Evolutionary conservation across 2,329 filamentous ascomycete species (phyloP).

Genomic region (Arachnopeziza araneosa): DNA sequence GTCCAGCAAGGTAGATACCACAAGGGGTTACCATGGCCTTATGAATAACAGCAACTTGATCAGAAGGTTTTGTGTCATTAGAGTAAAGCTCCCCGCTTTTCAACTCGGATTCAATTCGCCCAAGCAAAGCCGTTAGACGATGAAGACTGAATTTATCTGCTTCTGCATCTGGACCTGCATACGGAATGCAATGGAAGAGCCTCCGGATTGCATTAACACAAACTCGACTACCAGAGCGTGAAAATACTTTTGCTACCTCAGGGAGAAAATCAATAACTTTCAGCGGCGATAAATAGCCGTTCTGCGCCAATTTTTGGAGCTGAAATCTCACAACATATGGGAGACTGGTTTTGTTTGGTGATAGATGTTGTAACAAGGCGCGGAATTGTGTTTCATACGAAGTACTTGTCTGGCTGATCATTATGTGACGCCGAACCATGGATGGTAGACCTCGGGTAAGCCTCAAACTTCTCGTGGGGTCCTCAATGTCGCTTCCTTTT

Average conservation of each 20-base stretch:
- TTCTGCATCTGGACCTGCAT: constrained; percentile 44
- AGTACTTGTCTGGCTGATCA: not conserved
- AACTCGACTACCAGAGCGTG: constrained; percentile 33
- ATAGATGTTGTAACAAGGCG: constrained; percentile 14
- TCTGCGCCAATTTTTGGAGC: constrained; percentile 54
- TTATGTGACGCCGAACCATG: constrained; percentile 7
- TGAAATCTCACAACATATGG: constrained; percentile 54
- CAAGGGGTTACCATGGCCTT: not conserved
- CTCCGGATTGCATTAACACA: constrained; percentile 48
- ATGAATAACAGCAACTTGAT: not conserved
- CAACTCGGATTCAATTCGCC: not conserved
- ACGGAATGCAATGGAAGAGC: constrained; percentile 46
- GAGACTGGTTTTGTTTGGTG: constrained; percentile 18
- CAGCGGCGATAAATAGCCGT: constrained; percentile 53
- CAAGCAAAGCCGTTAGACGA: not conserved
- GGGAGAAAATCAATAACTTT: constrained; percentile 43
- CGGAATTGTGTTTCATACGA: constrained; percentile 1
- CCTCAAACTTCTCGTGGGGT: constrained; percentile 11
- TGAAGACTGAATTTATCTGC: constrained; percentile 20
- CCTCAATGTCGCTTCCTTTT: constrained; percentile 6
- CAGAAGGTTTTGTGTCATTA: not conserved
- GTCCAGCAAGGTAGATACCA: not conserved
- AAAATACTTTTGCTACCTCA: constrained; percentile 26
- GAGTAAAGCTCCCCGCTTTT: not conserved
- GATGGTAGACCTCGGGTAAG: not conserved